Evolutionary conservation across 257 asterid genomes (phyloP).

Genomic region (Misopates orontium): DNA sequence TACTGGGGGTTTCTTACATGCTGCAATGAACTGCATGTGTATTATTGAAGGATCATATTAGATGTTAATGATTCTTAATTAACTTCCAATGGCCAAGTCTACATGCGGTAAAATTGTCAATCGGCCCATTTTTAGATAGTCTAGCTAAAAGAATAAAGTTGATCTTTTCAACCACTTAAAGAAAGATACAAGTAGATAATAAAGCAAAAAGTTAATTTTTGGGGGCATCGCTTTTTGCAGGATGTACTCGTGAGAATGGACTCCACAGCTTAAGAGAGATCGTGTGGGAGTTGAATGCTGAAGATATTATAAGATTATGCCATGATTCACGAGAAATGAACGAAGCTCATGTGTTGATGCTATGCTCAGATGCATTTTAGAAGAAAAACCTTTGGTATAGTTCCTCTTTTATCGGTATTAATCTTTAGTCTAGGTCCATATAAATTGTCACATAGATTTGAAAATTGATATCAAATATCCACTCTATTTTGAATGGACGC

Average conservation of each 20-base stretch:
- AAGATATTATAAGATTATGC: not conserved
- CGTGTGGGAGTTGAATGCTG: not conserved
- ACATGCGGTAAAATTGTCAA: not conserved
- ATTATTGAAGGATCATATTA: slow-evolving; percentile 12
- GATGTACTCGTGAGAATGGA: not conserved
- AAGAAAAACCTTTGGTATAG: too few species aligned
- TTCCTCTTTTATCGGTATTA: not conserved
- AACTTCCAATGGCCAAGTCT: not conserved
- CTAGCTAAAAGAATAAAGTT: not conserved
- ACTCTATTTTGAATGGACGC: too few species aligned
- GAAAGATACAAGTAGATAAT: not conserved
- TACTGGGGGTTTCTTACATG: slow-evolving; percentile 93
- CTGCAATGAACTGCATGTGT: slow-evolving; percentile 77
- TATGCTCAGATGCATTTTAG: not conserved
- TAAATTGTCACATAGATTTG: not conserved
- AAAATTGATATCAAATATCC: too few species aligned
- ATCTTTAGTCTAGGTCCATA: not conserved
- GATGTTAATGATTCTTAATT: slow-evolving; percentile 5
- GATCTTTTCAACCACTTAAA: slow-evolving; percentile 4
- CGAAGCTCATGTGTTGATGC: not conserved
- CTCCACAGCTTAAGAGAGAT: too few species aligned
- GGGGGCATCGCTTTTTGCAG: not conserved
- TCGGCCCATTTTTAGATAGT: not conserved
- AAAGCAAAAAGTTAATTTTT: too few species aligned
- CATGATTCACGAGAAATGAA: not conserved